phyloP scores from a whole-genome alignment of 2,329 filamentous ascomycete species.

The Podosphaera leucotricha region DNA sequence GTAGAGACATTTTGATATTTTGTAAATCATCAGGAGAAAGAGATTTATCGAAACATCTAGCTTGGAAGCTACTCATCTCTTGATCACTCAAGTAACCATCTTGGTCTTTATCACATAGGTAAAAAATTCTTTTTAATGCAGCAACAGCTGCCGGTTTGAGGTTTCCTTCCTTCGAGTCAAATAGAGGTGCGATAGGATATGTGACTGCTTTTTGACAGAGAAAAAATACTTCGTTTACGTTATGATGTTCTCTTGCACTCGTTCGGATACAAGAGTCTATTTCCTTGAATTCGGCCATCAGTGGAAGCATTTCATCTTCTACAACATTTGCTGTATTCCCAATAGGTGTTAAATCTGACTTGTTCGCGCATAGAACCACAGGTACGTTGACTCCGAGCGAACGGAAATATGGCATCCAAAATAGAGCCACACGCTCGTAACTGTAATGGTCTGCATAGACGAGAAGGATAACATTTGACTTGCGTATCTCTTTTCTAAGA shows the following conservation, averaged over 20 bases:
- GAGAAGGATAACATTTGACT: conserved; percentile 87
- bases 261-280: conserved; percentile 95
- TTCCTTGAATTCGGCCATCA: conserved; percentile 97
- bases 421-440: conserved; percentile 88
- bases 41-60: conserved; percentile 75
- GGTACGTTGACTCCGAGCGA: conserved; percentile 97
- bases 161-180: conserved; percentile 77
- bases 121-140: conserved; percentile 77
- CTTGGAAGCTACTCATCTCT: conserved; percentile 79
- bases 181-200: conserved; percentile 85
- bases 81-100: conserved; percentile 77
- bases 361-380: conserved; percentile 90
- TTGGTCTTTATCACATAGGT: conserved; percentile 87
- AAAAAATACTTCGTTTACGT: conserved; percentile 92
- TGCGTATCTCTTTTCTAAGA: conserved; percentile 80
- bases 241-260: conserved; percentile 74
- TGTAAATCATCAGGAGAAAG: conserved; percentile 59
- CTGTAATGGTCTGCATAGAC: conserved; percentile 98
- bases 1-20: conserved; percentile 77
- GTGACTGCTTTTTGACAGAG: conserved; percentile 96
- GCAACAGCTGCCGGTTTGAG: conserved; percentile 77
- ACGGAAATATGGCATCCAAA: conserved; percentile 97
- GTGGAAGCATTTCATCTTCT: conserved; percentile 90
- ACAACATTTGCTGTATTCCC: conserved; percentile 63
- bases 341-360: conserved; percentile 64